Evolutionary conservation across 2,329 filamentous ascomycete genomes (phyloP).

Genomic region (Exophiala alcalophila): DNA sequence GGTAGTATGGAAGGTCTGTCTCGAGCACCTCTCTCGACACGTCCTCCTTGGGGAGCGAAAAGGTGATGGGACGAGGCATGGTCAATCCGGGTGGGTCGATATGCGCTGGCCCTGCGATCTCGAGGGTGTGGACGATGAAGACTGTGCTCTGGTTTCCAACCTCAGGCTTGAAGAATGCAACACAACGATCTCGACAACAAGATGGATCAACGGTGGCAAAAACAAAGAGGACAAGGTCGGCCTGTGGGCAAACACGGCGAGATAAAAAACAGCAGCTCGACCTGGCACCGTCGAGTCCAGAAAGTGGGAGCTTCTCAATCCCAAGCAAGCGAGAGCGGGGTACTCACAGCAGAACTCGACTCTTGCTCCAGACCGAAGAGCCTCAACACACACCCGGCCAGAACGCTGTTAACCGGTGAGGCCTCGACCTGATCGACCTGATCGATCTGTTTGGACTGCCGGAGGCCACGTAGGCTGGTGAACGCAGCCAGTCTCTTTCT

Average conservation of each 20-base stretch:
- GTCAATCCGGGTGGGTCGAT: constrained; percentile 1
- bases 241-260: constrained; percentile 4
- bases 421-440: constrained; percentile 1
- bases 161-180: not conserved
- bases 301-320: constrained; percentile 9
- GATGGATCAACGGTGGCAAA: constrained; percentile 15
- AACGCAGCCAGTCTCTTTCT: constrained; percentile 11
- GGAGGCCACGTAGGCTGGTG: constrained; percentile 9
- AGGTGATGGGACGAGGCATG: constrained; percentile 10
- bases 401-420: constrained; percentile 21
- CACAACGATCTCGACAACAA: constrained; percentile 9
- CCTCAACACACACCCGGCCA: too few relatives aligned
- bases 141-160: too few relatives aligned
- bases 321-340: constrained; percentile 16
- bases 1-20: constrained; percentile 15
- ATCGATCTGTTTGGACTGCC: too few relatives aligned
- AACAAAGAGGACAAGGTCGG: constrained; percentile 10
- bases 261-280: constrained; percentile 5
- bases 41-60: constrained; percentile 11
- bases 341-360: constrained; percentile 6
- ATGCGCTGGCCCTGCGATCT: not conserved
- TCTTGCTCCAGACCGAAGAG: constrained; percentile 13
- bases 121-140: too few relatives aligned
- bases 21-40: constrained; percentile 20
- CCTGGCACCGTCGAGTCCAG: constrained; percentile 5